phyloP scores from a whole-genome alignment of 225 moss, liverwort and hornwort genomes.

The Physcomitrellopsis africana region DNA sequence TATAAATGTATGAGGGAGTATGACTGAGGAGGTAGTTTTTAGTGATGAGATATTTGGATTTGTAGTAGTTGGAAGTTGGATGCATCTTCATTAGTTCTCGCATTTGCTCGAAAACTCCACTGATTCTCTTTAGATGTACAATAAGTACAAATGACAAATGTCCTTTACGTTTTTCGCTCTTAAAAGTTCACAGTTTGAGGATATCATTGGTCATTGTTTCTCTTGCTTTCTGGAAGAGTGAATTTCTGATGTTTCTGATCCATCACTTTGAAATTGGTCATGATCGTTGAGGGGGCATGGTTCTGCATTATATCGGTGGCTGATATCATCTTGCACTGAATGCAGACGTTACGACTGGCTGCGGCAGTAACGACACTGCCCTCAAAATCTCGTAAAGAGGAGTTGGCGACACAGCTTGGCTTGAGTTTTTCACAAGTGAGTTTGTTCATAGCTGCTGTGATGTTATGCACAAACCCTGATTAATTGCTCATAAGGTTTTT shows the following conservation, averaged over 20 bases:
- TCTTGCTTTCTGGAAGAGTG: too few relatives aligned
- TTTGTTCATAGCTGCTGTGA: neutral
- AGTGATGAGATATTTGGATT: neutral
- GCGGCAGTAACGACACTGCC: slow-evolving; percentile 50
- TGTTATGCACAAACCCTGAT: neutral
- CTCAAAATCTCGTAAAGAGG: slow-evolving; percentile 58
- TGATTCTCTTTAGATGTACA: too few relatives aligned
- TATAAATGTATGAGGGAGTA: neutral
- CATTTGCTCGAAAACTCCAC: too few relatives aligned
- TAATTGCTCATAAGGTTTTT: neutral
- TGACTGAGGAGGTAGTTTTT: neutral
- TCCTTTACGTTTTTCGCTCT: too few relatives aligned
- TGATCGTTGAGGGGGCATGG: neutral
- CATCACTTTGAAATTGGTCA: neutral
- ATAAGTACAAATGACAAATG: too few relatives aligned
- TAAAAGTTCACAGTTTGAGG: too few relatives aligned
- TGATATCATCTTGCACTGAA: slow-evolving; percentile 22
- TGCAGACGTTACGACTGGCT: slow-evolving; percentile 51
- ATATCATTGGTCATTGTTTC: too few relatives aligned
- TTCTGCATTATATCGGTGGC: slow-evolving; percentile 2
- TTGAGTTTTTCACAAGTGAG: slow-evolving; percentile 58
- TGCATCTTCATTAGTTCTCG: neutral
- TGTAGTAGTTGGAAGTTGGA: slow-evolving; percentile 1
- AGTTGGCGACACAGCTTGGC: slow-evolving; percentile 57
- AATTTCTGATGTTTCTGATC: neutral